Evolutionary conservation across 148 eudicot species (phyloP).

Genomic region (Amaranthus hypochondriacus): DNA sequence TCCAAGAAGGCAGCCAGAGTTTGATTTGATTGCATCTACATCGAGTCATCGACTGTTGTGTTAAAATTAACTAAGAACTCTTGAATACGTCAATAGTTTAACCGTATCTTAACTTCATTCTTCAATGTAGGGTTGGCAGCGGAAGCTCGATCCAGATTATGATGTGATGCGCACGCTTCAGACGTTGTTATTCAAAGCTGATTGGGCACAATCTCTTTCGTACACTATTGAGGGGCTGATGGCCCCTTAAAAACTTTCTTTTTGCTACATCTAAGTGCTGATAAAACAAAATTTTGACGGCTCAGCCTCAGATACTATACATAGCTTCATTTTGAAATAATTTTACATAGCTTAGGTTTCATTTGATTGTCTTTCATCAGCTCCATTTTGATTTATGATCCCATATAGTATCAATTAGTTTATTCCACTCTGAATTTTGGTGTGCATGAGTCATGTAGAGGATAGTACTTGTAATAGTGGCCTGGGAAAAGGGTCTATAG

Average conservation of each 20-base stretch:
- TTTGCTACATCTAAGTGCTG: conserved; percentile 7
- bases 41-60: no score
- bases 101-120: not conserved
- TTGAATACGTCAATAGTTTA: no score
- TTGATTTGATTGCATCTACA: no score
- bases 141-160: conserved; percentile 95
- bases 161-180: conserved; percentile 86
- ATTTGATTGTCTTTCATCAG: not conserved
- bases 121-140: conserved; percentile 82
- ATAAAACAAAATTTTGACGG: conserved; percentile 15
- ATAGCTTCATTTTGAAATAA: not conserved
- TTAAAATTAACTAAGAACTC: no score
- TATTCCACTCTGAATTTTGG: not conserved
- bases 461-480: conserved; percentile 11
- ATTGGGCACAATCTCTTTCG: conserved; percentile 87
- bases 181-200: conserved; percentile 70
- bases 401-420: not conserved
- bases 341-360: conserved; percentile 7
- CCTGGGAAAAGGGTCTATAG: conserved; percentile 14
- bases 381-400: not conserved
- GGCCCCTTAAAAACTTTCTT: conserved; percentile 58
- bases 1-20: no score
- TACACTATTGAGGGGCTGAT: conserved; percentile 94
- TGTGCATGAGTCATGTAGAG: conserved; percentile 12
- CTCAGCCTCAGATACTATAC: conserved; percentile 2